Evolutionary conservation across 1,284 basidiomycete genomes (phyloP), one percentile per base, ranked within the genome.

Genomic region (Neonothopanus nambi): DNA sequence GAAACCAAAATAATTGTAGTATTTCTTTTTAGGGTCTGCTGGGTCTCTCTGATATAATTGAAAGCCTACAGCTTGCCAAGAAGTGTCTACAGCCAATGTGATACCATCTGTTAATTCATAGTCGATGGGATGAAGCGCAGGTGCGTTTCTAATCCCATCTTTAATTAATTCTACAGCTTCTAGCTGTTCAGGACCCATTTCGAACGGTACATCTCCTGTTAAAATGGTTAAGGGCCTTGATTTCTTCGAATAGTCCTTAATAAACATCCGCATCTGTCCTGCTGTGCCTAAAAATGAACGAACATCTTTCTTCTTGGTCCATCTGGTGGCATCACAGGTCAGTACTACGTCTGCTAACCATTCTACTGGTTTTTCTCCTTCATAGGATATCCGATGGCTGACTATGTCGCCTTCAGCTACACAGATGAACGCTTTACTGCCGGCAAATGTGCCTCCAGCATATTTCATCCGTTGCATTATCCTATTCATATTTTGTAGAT

Each of bases 51-150:
- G 51, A 18, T 44, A 48, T 4, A 49, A 28, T 18, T 48, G 28
- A 17, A 39, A 69, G 0, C 69, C 67, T 2, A 68, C 60, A 0
- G 66, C 66, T 30, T 64, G 65, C n/a, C n/a, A n/a, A n/a, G n/a
- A n/a, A n/a, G n/a, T n/a, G n/a, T n/a, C n/a, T n/a, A n/a, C n/a
- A n/a, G 15, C 57, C n/a, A n/a, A 57, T 3, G 65, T 69, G 0
- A 67, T 67, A 57, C 71, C 66, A n/a, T 71, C 68, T 0, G 64
- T 62, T 2, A 70, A 28, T 57, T 49, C 24, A 38, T 57, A 58
- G 24, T 57, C 49, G 4, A 63, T 23, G 6, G 57, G 54, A 18
- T 39, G 42, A 1, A 68, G 41, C 5, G 64, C 65, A 1, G 67
- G 62, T 13, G 59, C 62, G 7, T 33, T 33, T 0, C 51, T 12